Conservation (phyloP, 129 eudicot species). For the Flaveria trinervia region DNA sequence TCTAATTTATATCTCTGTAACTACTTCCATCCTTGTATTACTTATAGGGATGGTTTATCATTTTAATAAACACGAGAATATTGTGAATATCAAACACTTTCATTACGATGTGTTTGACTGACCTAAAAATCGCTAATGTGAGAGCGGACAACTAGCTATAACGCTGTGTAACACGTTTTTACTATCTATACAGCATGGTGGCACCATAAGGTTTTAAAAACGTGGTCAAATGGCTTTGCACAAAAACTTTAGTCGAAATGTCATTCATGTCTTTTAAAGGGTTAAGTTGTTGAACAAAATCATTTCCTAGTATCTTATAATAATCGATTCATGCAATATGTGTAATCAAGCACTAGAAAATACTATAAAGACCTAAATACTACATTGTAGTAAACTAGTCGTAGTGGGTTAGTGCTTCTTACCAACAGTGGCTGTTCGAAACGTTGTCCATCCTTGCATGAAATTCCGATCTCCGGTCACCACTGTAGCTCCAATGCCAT, state of each 20-base stretch:
- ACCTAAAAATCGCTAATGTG: no score
- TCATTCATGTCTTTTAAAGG: not conserved
- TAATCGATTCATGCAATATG: not conserved
- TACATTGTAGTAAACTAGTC: not conserved
- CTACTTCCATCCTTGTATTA: no score
- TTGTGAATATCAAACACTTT: no score
- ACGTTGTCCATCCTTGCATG: constrained; percentile 98
- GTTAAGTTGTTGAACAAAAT: not conserved
- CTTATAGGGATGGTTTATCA: no score
- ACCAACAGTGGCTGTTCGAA: constrained; percentile 91
- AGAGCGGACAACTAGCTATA: no score
- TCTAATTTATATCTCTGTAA: no score
- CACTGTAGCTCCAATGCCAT: constrained; percentile 83
- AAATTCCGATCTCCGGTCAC: constrained; percentile 73
- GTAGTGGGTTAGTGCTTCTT: constrained; percentile 5
- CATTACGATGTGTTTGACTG: no score
- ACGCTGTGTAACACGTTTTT: no score
- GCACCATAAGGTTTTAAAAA: no score
- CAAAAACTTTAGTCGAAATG: not conserved
- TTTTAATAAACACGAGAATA: no score
- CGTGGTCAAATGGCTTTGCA: not conserved
- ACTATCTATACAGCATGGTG: no score
- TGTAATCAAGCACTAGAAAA: not conserved
- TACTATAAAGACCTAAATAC: not conserved
- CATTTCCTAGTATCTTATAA: not conserved